Conservation (phyloP, 177 flowering plant genomes). For the Tripterygium wilfordii region DNA sequence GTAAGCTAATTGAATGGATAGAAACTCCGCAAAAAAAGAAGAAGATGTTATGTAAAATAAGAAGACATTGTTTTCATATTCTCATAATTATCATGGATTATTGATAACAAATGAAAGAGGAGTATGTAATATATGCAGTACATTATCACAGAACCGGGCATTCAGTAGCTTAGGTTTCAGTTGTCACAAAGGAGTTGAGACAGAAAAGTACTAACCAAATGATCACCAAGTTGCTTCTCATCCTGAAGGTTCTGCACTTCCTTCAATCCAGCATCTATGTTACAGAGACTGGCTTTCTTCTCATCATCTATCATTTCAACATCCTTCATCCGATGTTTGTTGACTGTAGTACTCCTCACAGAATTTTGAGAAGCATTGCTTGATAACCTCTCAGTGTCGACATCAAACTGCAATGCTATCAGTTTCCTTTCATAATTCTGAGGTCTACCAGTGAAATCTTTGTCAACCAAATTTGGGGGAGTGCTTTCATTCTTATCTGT, state of each 20-base stretch:
- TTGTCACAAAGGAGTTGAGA: no score
- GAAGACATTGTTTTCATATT: no score
- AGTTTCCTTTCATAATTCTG: slow-evolving; percentile 11
- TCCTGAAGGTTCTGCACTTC: slow-evolving; percentile 14
- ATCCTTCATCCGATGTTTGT: slow-evolving; percentile 21
- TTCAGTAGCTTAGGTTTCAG: no score
- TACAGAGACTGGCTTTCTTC: slow-evolving; percentile 1
- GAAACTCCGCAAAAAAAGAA: no score
- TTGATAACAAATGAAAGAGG: no score
- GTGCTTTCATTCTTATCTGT: slow-evolving; percentile 16
- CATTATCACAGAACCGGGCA: no score
- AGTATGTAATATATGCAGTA: no score
- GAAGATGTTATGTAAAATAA: no score
- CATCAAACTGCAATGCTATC: slow-evolving; percentile 15
- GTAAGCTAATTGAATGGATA: background rate
- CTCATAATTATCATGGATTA: no score
- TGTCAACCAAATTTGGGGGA: slow-evolving; percentile 18
- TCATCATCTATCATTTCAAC: slow-evolving; percentile 7
- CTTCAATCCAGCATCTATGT: slow-evolving; percentile 3
- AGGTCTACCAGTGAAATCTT: slow-evolving; percentile 18
- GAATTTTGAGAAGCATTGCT: slow-evolving; percentile 18
- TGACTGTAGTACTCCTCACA: slow-evolving; percentile 12
- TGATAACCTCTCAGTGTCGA: slow-evolving; percentile 4
- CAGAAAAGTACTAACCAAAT: slow-evolving; percentile 33
- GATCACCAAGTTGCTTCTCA: slow-evolving; percentile 21